phyloP scores from a whole-genome alignment of 1,284 basidiomycete genomes.

The Naganishia sp. region DNA sequence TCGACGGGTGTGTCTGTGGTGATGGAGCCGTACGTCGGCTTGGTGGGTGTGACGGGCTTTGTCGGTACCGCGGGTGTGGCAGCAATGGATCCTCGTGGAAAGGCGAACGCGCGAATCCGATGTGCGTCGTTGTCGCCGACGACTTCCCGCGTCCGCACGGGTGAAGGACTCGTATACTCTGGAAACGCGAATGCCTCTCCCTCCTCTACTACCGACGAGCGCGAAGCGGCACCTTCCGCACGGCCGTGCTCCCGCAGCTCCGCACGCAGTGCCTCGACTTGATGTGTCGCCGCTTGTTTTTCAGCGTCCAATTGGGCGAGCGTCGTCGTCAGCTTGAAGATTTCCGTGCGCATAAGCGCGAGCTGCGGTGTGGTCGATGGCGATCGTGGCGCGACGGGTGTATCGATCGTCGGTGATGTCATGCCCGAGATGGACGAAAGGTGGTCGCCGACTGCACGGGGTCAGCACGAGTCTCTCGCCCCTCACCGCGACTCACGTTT shows the following conservation, averaged over 20 bases:
- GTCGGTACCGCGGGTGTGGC: neutral
- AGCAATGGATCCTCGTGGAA: neutral
- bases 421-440: slow-evolving; percentile 26
- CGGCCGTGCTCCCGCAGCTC: neutral
- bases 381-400: slow-evolving; percentile 4
- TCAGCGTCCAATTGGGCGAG: slow-evolving; percentile 19
- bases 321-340: slow-evolving; percentile 29
- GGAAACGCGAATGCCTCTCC: slow-evolving; percentile 3
- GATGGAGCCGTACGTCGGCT: neutral
- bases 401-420: slow-evolving; percentile 5
- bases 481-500: slow-evolving; percentile 21
- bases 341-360: slow-evolving; percentile 27
- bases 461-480: neutral
- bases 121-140: neutral
- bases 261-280: slow-evolving; percentile 20
- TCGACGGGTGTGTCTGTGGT: neutral
- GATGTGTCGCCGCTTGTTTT: slow-evolving; percentile 16
- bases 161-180: slow-evolving; percentile 6
- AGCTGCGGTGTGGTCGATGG: slow-evolving; percentile 13
- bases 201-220: neutral
- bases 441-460: slow-evolving; percentile 26
- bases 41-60: neutral
- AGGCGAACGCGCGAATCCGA: slow-evolving; percentile 20
- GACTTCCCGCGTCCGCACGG: neutral
- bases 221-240: neutral